Percentiles rank a stretch among this genome's conserved stretches.
Evolutionary conservation across 129 eudicot genomes (phyloP).

Genomic region (Pseudognaphalium luteoalbum): DNA sequence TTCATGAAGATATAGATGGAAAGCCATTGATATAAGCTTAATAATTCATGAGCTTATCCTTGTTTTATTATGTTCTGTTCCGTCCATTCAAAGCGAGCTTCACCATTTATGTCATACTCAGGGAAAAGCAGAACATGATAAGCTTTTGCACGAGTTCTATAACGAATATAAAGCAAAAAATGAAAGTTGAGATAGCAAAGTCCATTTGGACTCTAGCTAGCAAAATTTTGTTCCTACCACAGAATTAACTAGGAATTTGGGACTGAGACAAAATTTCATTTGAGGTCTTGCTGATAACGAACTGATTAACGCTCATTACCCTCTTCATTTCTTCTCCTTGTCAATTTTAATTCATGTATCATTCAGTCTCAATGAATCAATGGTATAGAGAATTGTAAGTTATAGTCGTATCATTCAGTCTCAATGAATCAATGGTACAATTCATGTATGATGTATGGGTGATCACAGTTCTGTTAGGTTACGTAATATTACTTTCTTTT

Average conservation of each 20-base stretch:
- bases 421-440: neutral
- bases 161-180: conserved; percentile 30
- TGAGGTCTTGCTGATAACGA: conserved; percentile 3
- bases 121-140: conserved; percentile 31
- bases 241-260: conserved; percentile 11
- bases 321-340: neutral
- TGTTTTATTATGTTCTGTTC: conserved; percentile 1
- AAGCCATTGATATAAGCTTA: neutral
- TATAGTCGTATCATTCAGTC: neutral
- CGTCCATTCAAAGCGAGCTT: conserved; percentile 27
- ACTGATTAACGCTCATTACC: neutral
- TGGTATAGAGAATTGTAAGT: conserved; percentile 7
- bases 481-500: neutral
- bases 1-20: conserved; percentile 1
- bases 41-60: conserved; percentile 5
- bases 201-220: conserved; percentile 26
- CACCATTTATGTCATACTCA: conserved; percentile 30
- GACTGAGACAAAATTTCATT: neutral
- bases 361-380: no score
- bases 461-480: neutral
- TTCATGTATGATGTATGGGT: neutral
- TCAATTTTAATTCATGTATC: no score
- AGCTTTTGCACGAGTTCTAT: conserved; percentile 27
- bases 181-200: conserved; percentile 18
- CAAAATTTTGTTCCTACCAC: conserved; percentile 10